Evolutionary conservation across 2,329 filamentous ascomycete genomes (phyloP).

Genomic region (Coniochaeta sp.): DNA sequence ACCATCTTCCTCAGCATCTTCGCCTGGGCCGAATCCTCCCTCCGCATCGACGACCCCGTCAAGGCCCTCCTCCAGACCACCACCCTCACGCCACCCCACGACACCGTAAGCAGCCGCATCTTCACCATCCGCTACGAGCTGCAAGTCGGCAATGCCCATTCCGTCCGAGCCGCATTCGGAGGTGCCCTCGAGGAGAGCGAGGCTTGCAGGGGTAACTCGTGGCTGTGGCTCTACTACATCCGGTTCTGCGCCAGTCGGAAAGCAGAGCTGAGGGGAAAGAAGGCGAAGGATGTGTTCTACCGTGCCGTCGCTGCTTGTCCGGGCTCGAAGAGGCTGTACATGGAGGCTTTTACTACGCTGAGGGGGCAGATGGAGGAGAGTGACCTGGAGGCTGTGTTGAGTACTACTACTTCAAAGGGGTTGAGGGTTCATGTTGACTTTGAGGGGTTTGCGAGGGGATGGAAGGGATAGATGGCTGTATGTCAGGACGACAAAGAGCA

Average conservation of each 20-base stretch:
- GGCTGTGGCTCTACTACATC: slow-evolving; percentile 44
- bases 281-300: slow-evolving; percentile 14
- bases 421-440: slow-evolving; percentile 3
- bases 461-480: not conserved
- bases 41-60: slow-evolving; percentile 70
- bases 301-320: slow-evolving; percentile 2
- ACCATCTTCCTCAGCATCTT: slow-evolving; percentile 67
- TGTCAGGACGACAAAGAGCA: not conserved
- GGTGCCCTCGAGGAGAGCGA: slow-evolving; percentile 36
- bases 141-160: slow-evolving; percentile 38
- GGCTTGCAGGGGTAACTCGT: slow-evolving; percentile 28
- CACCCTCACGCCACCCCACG: slow-evolving; percentile 30
- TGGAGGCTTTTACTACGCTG: not conserved
- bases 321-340: slow-evolving; percentile 25
- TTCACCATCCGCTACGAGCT: slow-evolving; percentile 48
- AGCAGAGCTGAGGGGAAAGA: slow-evolving; percentile 14
- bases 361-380: not conserved
- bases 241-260: slow-evolving; percentile 31
- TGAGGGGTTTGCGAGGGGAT: not conserved
- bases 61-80: slow-evolving; percentile 55
- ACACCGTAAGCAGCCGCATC: slow-evolving; percentile 35
- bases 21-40: slow-evolving; percentile 62
- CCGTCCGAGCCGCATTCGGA: slow-evolving; percentile 44
- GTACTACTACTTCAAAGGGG: not conserved
- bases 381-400: not conserved